Percentiles rank a stretch among this genome's conserved stretches.
Evolutionary conservation across 495 filamentous ascomycete genomes (phyloP).

Genomic region (Annulohypoxylon maeteangense): DNA sequence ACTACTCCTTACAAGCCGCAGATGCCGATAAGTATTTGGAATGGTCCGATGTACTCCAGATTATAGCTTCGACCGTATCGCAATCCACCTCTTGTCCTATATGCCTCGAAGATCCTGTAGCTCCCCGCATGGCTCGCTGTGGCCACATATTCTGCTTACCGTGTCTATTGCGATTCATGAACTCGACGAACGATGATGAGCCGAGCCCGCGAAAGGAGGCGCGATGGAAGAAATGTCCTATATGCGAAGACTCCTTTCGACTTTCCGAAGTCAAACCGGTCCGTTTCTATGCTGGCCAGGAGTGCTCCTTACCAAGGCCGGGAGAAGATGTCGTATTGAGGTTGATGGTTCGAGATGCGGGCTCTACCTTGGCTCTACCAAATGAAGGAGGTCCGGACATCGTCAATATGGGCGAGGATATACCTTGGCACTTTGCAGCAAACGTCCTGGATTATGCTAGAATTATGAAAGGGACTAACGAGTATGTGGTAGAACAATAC

Average conservation of each 20-base stretch:
- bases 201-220: slow-evolving; percentile 72
- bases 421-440: slow-evolving; percentile 94
- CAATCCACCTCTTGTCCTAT: slow-evolving; percentile 92
- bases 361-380: slow-evolving; percentile 87
- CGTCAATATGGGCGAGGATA: slow-evolving; percentile 71
- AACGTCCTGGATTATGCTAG: slow-evolving; percentile 95
- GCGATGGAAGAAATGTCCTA: slow-evolving; percentile 94
- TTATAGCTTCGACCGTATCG: slow-evolving; percentile 88
- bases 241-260: slow-evolving; percentile 92
- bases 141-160: slow-evolving; percentile 97
- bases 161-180: slow-evolving; percentile 96
- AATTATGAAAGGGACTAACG: slow-evolving; percentile 92
- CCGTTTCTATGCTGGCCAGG: slow-evolving; percentile 90
- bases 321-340: slow-evolving; percentile 90
- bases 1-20: slow-evolving; percentile 80
- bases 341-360: slow-evolving; percentile 79
- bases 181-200: slow-evolving; percentile 75
- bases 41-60: slow-evolving; percentile 90
- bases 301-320: slow-evolving; percentile 78
- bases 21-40: slow-evolving; percentile 93
- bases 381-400: slow-evolving; percentile 79
- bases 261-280: slow-evolving; percentile 90
- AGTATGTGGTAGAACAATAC: slow-evolving; percentile 85
- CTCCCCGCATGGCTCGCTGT: slow-evolving; percentile 96
- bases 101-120: slow-evolving; percentile 88